These are phyloP conservation scores for Gelatoporia subvermispora DNA, from an alignment of 768 basidiomycete species.

Conservation along the genomic window DNA sequence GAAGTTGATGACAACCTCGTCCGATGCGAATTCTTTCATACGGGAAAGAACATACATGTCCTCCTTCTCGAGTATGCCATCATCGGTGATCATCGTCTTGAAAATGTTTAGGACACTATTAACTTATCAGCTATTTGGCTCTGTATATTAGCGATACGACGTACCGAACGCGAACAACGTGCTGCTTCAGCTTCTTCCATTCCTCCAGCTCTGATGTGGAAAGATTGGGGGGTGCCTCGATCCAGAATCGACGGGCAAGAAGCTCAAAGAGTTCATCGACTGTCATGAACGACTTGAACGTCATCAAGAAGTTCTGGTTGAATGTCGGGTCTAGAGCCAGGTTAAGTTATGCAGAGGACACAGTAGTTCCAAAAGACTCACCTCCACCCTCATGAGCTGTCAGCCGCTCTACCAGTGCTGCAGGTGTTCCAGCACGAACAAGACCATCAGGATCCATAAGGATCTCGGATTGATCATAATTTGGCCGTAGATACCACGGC, in stretches of 20 bases:
- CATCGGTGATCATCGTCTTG: constrained; percentile 83
- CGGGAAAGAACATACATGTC: constrained; percentile 76
- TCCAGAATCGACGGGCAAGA: constrained; percentile 74
- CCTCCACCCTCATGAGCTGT: constrained; percentile 89
- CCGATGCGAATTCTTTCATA: constrained; percentile 75
- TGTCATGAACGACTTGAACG: constrained; percentile 91
- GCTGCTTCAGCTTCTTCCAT: constrained; percentile 85
- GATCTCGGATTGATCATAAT: constrained; percentile 77
- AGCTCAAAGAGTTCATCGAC: constrained; percentile 78
- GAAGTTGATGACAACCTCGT: constrained; percentile 57
- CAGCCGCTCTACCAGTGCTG: constrained; percentile 82
- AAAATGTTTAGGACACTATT: constrained; percentile 74
- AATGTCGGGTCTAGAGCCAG: constrained; percentile 60
- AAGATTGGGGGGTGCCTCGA: constrained; percentile 68
- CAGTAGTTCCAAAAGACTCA: constrained; percentile 31
- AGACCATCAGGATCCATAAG: constrained; percentile 79
- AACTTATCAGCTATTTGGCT: neutral
- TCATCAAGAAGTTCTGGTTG: constrained; percentile 89
- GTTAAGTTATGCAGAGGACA: too few relatives aligned
- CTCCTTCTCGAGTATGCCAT: constrained; percentile 80
- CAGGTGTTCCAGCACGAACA: constrained; percentile 82
- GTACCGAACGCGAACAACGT: constrained; percentile 82
- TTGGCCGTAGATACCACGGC: constrained; percentile 85
- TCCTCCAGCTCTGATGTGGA: constrained; percentile 57
- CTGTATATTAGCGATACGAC: constrained; percentile 17